Percentiles rank a stretch among this genome's conserved stretches.
These are phyloP conservation scores for Aspergillus pseudoglaucus DNA, from an alignment of 2,329 filamentous ascomycete genomes.

Conservation along the genomic window DNA sequence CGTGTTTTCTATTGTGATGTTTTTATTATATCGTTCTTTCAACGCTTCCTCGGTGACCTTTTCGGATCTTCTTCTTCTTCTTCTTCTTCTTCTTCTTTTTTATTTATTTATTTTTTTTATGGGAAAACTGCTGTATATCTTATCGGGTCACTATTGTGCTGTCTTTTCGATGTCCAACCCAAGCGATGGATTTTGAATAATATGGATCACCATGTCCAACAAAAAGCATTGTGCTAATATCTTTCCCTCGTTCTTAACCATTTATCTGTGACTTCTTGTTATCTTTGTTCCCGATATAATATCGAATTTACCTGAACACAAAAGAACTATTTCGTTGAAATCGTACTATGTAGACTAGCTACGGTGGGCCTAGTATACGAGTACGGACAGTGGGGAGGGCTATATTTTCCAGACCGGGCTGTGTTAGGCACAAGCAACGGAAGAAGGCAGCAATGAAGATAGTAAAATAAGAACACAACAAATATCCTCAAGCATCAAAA, in stretches of 20 bases:
- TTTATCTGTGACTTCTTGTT: background rate
- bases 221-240: constrained; percentile 1
- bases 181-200: background rate
- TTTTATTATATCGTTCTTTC: constrained; percentile 8
- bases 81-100: too few relatives aligned
- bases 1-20: constrained; percentile 1
- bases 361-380: background rate
- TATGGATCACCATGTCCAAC: background rate
- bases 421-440: background rate
- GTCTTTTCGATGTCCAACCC: too few relatives aligned
- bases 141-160: too few relatives aligned
- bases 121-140: too few relatives aligned
- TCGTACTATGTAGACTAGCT: too few relatives aligned
- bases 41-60: background rate
- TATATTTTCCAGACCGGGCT: background rate
- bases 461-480: background rate
- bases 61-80: background rate
- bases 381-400: background rate
- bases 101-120: background rate
- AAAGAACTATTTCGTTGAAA: too few relatives aligned
- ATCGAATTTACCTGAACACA: background rate
- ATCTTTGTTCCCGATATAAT: background rate
- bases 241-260: background rate
- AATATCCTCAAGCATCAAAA: too few relatives aligned
- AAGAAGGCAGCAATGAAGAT: background rate